phyloP scores from a whole-genome alignment of 768 basidiomycete genomes.

The Trametes elegans region DNA sequence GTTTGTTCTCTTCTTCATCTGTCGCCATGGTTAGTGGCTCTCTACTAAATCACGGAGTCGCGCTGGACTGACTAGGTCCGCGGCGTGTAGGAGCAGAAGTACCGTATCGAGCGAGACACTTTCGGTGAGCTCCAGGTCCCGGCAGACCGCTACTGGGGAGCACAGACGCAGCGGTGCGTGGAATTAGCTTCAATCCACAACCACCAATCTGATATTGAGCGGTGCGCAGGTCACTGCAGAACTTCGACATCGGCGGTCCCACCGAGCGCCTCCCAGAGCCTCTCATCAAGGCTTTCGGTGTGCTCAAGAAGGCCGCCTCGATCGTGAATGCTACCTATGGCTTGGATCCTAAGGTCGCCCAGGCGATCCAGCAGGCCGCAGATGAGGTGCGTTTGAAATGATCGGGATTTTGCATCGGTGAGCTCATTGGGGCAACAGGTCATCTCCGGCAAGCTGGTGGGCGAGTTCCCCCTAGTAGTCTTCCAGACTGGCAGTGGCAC shows the following conservation, averaged over 20 bases:
- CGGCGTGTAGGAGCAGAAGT: constrained; percentile 44
- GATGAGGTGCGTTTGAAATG: constrained; percentile 67
- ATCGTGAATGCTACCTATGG: constrained; percentile 89
- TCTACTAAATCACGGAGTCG: neutral
- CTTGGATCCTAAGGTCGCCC: constrained; percentile 80
- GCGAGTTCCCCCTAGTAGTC: constrained; percentile 97
- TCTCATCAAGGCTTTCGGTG: constrained; percentile 97
- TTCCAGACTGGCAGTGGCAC: constrained; percentile 99
- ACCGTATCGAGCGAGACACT: constrained; percentile 86
- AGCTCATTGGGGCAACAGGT: constrained; percentile 52
- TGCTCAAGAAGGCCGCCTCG: constrained; percentile 96
- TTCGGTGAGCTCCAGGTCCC: constrained; percentile 94
- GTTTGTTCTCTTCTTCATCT: constrained; percentile 33
- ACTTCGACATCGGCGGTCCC: constrained; percentile 97
- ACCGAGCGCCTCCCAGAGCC: constrained; percentile 91
- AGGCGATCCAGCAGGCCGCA: constrained; percentile 89
- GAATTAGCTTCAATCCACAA: neutral
- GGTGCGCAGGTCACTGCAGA: constrained; percentile 77
- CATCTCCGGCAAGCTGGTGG: constrained; percentile 90
- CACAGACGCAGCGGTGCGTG: constrained; percentile 89
- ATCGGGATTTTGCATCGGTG: neutral
- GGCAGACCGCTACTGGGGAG: constrained; percentile 92
- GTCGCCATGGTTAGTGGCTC: constrained; percentile 35
- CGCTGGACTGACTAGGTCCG: neutral
- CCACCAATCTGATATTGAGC: neutral